Evolutionary conservation across 441 rosid species (phyloP).

Genomic region (Theobroma grandiflorum): DNA sequence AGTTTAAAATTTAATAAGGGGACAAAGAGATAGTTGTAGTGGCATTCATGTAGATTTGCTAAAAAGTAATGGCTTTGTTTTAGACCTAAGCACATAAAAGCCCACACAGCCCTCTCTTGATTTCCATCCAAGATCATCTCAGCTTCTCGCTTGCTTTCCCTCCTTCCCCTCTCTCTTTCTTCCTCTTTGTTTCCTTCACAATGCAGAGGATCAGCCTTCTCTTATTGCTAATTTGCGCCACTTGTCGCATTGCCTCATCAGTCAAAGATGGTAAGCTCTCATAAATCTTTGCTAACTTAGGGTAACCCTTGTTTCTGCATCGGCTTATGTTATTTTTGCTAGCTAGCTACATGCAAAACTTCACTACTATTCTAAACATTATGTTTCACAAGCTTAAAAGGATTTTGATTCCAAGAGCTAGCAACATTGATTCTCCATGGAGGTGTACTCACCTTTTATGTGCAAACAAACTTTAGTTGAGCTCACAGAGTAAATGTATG

Average conservation of each 20-base stretch:
- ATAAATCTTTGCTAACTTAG: background rate
- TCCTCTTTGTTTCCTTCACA: constrained; percentile 16
- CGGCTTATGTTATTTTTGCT: no score
- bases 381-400: background rate
- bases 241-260: constrained; percentile 43
- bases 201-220: constrained; percentile 56
- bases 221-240: constrained; percentile 44
- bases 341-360: no score
- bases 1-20: no score
- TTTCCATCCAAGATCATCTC: constrained; percentile 16
- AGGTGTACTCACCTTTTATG: no score
- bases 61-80: constrained; percentile 40
- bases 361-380: background rate
- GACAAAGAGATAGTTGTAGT: background rate
- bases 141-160: background rate
- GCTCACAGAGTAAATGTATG: background rate
- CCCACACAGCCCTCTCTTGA: constrained; percentile 17
- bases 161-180: background rate
- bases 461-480: background rate
- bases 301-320: background rate
- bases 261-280: constrained; percentile 54
- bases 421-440: background rate
- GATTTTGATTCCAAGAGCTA: background rate
- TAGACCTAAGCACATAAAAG: constrained; percentile 41
- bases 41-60: constrained; percentile 51